Evolutionary conservation across 1,284 basidiomycete genomes (phyloP), one percentile per base, ranked within the genome.

Genomic region (Phylloboletellus chloephorus): DNA sequence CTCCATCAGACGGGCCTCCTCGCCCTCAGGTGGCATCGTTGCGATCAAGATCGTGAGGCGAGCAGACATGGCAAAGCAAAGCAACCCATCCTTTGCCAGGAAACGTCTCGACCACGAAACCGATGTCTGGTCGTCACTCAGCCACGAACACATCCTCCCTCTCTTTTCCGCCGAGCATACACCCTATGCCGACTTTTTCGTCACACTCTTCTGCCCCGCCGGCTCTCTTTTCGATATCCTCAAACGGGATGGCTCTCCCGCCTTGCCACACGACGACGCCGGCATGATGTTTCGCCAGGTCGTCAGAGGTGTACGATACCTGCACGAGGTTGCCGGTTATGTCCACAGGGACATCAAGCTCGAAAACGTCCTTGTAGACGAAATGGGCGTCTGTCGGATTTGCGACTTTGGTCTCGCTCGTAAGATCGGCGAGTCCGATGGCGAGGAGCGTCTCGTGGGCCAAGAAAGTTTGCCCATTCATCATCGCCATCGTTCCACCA

Each of bases 301-400:
- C 43, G 88, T 92, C 23, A 73, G 82, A 33, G 94, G 91, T 9
- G 69, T 97, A 51, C 72, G 79, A 42, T 94, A 92, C 61, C 67
- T 98, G 54, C 94, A 98, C 63, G 79, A 85, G 48, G 75, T 78
- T 34, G 84, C 80, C 17, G 68, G 74, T 12, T 76, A 88, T 51
- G 82, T 93, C 39, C 93, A 97, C 67, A 79, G 90, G 51, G 93
- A 98, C 66, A 72, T 98, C 64, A 98, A 98, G 68, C 78, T 97
- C 43, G 95, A 98, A 68, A 98, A 98, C 67, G 82, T 98, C 34
- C 76, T 98, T 38, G 82, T 93, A 43, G 91, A 94, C 63, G 81
- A 87, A 55, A 76, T 77, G 63, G 89, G 88, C 37, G 73, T 79
- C 24, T 88, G 86, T 67, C 78, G 79, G 57, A 85, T 94, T 26